Evolutionary conservation across 2,329 filamentous ascomycete genomes (phyloP).

Genomic region (Westerdykella ornata): DNA sequence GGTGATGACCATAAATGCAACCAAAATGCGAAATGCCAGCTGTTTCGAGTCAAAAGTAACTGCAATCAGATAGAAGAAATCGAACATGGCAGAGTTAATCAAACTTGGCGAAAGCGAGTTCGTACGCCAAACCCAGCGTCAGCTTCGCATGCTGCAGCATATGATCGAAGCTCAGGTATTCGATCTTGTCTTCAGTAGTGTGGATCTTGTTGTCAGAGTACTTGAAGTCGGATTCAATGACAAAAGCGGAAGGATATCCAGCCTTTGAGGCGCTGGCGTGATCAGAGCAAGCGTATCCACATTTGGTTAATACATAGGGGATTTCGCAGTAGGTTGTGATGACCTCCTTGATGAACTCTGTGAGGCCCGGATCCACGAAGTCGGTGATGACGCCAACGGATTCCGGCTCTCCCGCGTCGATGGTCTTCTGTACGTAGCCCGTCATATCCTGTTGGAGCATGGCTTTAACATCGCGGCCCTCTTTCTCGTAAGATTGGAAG

Average conservation of each 20-base stretch:
- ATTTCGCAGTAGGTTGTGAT: slow-evolving; percentile 80
- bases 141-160: slow-evolving; percentile 84
- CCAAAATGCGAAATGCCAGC: too few relatives aligned
- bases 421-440: slow-evolving; percentile 71
- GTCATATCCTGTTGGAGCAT: slow-evolving; percentile 97
- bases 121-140: slow-evolving; percentile 73
- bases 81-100: neutral
- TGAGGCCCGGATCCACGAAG: slow-evolving; percentile 73
- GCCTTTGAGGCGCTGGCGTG: slow-evolving; percentile 65
- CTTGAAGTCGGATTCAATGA: slow-evolving; percentile 64
- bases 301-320: slow-evolving; percentile 76
- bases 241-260: slow-evolving; percentile 65
- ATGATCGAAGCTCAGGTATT: slow-evolving; percentile 70
- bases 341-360: slow-evolving; percentile 79
- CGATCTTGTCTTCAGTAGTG: slow-evolving; percentile 58
- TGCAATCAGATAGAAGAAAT: too few relatives aligned
- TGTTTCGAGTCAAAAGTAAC: too few relatives aligned
- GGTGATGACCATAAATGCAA: too few relatives aligned
- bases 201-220: slow-evolving; percentile 58
- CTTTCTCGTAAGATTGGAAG: slow-evolving; percentile 69
- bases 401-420: slow-evolving; percentile 72
- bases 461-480: slow-evolving; percentile 72
- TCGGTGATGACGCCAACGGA: slow-evolving; percentile 87
- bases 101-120: slow-evolving; percentile 60
- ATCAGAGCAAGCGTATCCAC: slow-evolving; percentile 75